Percentiles rank a stretch among this genome's conserved stretches.
phyloP scores from a whole-genome alignment of 768 basidiomycete species.

The Termitomyces sp. region DNA sequence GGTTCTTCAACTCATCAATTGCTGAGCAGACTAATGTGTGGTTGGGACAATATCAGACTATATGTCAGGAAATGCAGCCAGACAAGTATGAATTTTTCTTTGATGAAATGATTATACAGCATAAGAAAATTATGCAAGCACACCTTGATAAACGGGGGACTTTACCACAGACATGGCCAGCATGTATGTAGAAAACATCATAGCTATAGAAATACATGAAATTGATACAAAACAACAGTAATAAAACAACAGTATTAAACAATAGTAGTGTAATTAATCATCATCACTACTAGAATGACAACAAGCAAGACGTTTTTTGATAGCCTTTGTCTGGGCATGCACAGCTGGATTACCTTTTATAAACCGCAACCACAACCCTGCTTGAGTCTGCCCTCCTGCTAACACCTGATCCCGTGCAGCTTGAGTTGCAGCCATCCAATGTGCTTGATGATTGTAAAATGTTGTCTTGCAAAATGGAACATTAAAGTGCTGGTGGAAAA shows the following conservation, averaged over 20 bases:
- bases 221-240: background rate
- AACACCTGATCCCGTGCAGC: background rate
- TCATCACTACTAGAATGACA: background rate
- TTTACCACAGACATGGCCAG: background rate
- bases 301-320: background rate
- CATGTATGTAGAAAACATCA: background rate
- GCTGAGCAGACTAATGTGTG: constrained; percentile 42
- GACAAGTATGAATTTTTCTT: background rate
- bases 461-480: too few species aligned
- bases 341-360: background rate
- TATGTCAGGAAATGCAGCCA: constrained; percentile 36
- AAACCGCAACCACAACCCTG: background rate
- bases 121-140: background rate
- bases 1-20: constrained; percentile 40
- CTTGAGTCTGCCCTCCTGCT: background rate
- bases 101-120: constrained; percentile 1
- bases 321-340: background rate
- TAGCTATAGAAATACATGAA: too few species aligned
- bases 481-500: too few species aligned
- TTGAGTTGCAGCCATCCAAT: background rate
- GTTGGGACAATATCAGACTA: constrained; percentile 34
- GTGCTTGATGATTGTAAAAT: too few species aligned
- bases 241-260: background rate
- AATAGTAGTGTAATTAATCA: too few species aligned
- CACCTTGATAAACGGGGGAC: background rate